Evolutionary conservation across 805 yeast genomes (phyloP).

Genomic region (Torulaspora delbrueckii): DNA sequence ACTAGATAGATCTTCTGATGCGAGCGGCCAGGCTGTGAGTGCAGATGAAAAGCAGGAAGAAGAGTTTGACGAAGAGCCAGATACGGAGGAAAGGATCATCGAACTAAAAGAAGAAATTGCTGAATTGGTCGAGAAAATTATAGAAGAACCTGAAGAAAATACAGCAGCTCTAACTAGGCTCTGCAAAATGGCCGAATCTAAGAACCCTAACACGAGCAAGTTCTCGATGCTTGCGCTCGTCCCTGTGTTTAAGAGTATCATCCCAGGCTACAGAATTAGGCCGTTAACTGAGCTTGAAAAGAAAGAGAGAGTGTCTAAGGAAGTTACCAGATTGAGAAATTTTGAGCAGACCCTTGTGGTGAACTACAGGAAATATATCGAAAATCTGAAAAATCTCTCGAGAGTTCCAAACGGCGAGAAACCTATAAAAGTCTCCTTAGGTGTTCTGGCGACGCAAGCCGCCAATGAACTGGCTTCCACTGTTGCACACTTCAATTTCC

Average conservation of each 20-base stretch:
- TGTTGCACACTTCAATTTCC: slow-evolving; percentile 73
- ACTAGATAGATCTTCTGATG: slow-evolving; percentile 27
- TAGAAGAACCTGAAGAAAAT: slow-evolving; percentile 88
- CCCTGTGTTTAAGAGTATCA: slow-evolving; percentile 76
- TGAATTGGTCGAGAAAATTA: slow-evolving; percentile 64
- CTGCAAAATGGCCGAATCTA: slow-evolving; percentile 64
- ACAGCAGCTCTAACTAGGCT: slow-evolving; percentile 58
- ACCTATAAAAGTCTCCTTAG: slow-evolving; percentile 35
- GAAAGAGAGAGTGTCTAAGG: slow-evolving; percentile 76
- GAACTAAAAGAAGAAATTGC: slow-evolving; percentile 81
- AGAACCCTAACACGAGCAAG: slow-evolving; percentile 60
- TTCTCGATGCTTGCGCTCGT: slow-evolving; percentile 73
- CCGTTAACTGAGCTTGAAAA: slow-evolving; percentile 77
- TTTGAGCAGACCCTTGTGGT: slow-evolving; percentile 75
- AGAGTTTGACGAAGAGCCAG: slow-evolving; percentile 37
- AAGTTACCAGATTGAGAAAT: slow-evolving; percentile 67
- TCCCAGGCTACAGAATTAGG: slow-evolving; percentile 85
- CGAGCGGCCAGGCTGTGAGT: not conserved
- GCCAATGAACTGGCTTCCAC: slow-evolving; percentile 70
- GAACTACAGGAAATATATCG: slow-evolving; percentile 65
- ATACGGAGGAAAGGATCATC: slow-evolving; percentile 50
- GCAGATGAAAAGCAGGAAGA: slow-evolving; percentile 24
- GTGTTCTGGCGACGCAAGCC: slow-evolving; percentile 62
- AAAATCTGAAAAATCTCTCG: slow-evolving; percentile 43
- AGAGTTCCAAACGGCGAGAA: slow-evolving; percentile 36